Conservation (phyloP, 2,329 filamentous ascomycete species). For the Colletotrichum sojae region DNA sequence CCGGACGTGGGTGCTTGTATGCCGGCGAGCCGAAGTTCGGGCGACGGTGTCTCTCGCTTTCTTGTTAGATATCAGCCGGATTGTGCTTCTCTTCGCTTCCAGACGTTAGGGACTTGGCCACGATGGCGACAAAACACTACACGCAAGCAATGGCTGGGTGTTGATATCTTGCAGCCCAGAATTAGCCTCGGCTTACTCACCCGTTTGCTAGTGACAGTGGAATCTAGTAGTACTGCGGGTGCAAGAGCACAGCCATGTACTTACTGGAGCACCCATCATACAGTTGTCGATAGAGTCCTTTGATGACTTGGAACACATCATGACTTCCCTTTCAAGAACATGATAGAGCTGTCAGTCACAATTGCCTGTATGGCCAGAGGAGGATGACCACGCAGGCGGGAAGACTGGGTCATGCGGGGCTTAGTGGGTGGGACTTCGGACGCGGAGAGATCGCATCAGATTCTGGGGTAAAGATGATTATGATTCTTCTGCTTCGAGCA, state of each 20-base stretch:
- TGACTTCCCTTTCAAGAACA: too few relatives aligned
- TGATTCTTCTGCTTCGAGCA: slow-evolving; percentile 5
- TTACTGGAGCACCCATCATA: too few relatives aligned
- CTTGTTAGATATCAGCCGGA: neutral
- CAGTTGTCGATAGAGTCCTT: too few relatives aligned
- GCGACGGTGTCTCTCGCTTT: neutral
- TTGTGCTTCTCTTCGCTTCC: neutral
- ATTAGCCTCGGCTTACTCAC: neutral
- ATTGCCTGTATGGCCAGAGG: too few relatives aligned
- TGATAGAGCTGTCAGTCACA: too few relatives aligned
- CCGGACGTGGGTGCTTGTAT: neutral
- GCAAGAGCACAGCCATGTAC: too few relatives aligned
- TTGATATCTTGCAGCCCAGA: neutral
- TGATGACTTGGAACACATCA: too few relatives aligned
- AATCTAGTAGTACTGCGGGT: neutral
- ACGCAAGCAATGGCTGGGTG: too few relatives aligned
- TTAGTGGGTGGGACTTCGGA: neutral
- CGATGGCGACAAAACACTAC: too few relatives aligned
- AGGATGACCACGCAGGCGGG: neutral
- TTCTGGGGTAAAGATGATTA: slow-evolving; percentile 29
- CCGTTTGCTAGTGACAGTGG: neutral
- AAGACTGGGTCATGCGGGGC: slow-evolving; percentile 34
- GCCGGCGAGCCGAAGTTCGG: neutral
- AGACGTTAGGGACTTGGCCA: too few relatives aligned
- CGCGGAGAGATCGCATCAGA: slow-evolving; percentile 11